Percentiles rank a stretch among this genome's conserved stretches.
These are phyloP conservation scores for Cyberlindnera meyerae DNA, from an alignment of 805 yeast species.

Conservation along the genomic window DNA sequence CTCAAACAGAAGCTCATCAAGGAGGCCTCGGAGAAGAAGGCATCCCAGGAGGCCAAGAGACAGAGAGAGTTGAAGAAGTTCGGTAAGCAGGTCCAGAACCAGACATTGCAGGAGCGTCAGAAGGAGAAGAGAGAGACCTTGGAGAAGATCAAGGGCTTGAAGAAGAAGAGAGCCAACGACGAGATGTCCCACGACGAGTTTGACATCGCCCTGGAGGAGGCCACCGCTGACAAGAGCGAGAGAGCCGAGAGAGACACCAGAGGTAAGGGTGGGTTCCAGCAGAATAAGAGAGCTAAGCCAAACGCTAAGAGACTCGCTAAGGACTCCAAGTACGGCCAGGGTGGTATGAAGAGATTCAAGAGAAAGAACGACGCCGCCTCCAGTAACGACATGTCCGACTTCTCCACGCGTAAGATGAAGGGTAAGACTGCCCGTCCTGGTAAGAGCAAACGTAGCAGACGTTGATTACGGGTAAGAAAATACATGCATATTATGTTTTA, in stretches of 20 bases:
- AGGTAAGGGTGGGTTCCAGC: constrained; percentile 27
- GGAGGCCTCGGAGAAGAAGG: constrained; percentile 81
- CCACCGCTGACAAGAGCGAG: constrained; percentile 42
- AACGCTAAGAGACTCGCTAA: constrained; percentile 67
- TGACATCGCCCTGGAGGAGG: constrained; percentile 89
- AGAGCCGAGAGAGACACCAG: constrained; percentile 26
- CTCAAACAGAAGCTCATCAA: constrained; percentile 73
- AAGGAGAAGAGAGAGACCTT: constrained; percentile 87
- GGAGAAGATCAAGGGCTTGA: constrained; percentile 85
- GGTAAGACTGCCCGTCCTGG: constrained; percentile 47
- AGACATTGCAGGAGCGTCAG: constrained; percentile 88
- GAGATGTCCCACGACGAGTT: constrained; percentile 74
- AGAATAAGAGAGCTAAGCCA: constrained; percentile 46
- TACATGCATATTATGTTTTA: too few species aligned
- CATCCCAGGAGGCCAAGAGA: constrained; percentile 87
- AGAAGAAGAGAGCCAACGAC: constrained; percentile 77
- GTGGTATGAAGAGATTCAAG: constrained; percentile 72
- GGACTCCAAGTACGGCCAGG: constrained; percentile 67
- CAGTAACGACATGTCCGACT: constrained; percentile 59
- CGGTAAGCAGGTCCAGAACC: constrained; percentile 95
- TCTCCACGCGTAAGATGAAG: constrained; percentile 50
- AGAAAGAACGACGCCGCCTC: constrained; percentile 71
- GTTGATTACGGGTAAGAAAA: too few species aligned
- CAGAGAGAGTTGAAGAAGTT: constrained; percentile 94
- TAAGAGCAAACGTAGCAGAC: constrained; percentile 42